phyloP scores from a whole-genome alignment of 2,329 filamentous ascomycete species.

The Escovopsis sp. region DNA sequence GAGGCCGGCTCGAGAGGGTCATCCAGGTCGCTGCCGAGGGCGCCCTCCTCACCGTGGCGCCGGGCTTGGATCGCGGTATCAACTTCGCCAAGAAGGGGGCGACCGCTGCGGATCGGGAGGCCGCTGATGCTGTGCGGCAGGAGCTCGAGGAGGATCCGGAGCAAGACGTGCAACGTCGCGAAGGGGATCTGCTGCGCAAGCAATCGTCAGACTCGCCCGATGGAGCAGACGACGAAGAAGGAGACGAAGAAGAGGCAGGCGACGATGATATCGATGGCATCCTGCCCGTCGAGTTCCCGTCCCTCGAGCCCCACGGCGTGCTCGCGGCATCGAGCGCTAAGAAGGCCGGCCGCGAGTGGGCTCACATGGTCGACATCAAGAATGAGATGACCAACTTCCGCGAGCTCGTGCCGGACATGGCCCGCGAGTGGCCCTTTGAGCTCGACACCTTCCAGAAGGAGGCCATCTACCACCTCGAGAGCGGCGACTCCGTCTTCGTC shows the following conservation, averaged over 20 bases:
- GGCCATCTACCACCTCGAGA: constrained; percentile 92
- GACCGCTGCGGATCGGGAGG: constrained; percentile 35
- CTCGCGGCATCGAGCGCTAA: constrained; percentile 57
- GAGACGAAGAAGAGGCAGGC: constrained; percentile 26
- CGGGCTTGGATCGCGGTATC: constrained; percentile 67
- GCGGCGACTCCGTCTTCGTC: constrained; percentile 93
- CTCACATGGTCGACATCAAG: constrained; percentile 94
- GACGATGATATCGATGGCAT: constrained; percentile 66
- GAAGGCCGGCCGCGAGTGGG: constrained; percentile 77
- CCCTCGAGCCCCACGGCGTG: constrained; percentile 68
- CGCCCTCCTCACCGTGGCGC: constrained; percentile 65
- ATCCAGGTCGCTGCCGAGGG: constrained; percentile 69
- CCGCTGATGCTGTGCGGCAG: constrained; percentile 55
- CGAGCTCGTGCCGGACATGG: constrained; percentile 92
- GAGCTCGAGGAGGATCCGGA: constrained; percentile 38
- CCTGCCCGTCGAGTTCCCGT: constrained; percentile 82
- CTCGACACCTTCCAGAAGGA: constrained; percentile 98
- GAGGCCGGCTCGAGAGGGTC: constrained; percentile 58
- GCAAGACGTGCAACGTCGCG: constrained; percentile 13
- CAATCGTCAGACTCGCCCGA: constrained; percentile 13
- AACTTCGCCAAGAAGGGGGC: constrained; percentile 48
- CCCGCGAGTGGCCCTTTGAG: constrained; percentile 90
- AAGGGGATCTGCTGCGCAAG: constrained; percentile 13
- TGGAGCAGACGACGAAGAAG: constrained; percentile 11
- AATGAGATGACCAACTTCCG: constrained; percentile 86